Percentiles rank a stretch among this genome's conserved stretches.
phyloP scores from a whole-genome alignment of 148 eudicot genomes.

The Rhododendron williamsianum region DNA sequence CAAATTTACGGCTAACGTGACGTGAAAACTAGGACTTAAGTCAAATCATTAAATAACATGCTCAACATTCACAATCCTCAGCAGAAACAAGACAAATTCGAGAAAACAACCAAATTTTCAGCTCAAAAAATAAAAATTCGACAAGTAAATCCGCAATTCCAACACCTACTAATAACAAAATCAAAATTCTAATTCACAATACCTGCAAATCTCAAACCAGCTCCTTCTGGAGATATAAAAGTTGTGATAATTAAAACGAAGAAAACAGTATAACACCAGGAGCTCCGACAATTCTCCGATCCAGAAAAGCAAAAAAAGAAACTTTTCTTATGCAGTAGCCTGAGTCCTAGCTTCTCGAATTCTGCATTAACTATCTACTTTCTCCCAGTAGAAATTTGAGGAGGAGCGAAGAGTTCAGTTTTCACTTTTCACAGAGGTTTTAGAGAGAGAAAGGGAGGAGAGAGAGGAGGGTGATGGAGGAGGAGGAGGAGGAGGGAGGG shows the following conservation, averaged over 20 bases:
- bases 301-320: neutral
- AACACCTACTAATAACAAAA: constrained; percentile 1
- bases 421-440: constrained; percentile 15
- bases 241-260: neutral
- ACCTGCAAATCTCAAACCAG: neutral
- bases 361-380: constrained; percentile 21
- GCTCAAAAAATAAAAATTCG: neutral
- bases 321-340: neutral
- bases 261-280: neutral
- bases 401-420: constrained; percentile 9
- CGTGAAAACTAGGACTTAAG: neutral
- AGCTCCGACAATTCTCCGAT: constrained; percentile 2
- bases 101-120: neutral
- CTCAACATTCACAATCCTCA: neutral
- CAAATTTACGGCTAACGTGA: neutral
- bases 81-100: neutral
- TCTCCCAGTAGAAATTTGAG: constrained; percentile 2
- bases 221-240: neutral
- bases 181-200: constrained; percentile 2
- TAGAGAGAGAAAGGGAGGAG: constrained; percentile 11
- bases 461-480: neutral
- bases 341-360: constrained; percentile 14
- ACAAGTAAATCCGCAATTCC: neutral
- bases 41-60: neutral
- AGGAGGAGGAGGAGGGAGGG: constrained; percentile 17